Conservation (phyloP, 2,329 filamentous ascomycete species). For the Xylaria sp. region DNA sequence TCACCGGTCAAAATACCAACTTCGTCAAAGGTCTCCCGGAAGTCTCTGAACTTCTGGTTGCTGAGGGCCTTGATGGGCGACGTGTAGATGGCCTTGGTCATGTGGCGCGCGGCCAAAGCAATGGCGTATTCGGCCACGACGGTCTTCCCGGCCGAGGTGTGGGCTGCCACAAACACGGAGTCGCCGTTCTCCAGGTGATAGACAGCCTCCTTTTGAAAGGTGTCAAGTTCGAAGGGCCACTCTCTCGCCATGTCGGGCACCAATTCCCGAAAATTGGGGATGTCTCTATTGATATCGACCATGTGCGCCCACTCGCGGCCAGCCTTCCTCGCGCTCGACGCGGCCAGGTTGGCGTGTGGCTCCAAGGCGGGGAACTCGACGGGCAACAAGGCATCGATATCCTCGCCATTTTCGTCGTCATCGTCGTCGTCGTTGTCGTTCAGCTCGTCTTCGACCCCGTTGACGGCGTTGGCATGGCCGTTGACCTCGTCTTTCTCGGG, state of each 20-base stretch:
- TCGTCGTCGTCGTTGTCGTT: constrained; percentile 54
- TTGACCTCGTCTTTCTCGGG: constrained; percentile 41
- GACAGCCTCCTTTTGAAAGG: constrained; percentile 97
- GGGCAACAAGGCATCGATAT: constrained; percentile 85
- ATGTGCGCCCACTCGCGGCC: constrained; percentile 97
- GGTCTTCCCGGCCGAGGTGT: constrained; percentile 97
- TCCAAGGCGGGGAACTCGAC: constrained; percentile 93
- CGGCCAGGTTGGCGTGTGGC: constrained; percentile 76
- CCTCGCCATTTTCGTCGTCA: constrained; percentile 58
- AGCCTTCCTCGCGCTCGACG: constrained; percentile 73
- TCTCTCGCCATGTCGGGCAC: constrained; percentile 95
- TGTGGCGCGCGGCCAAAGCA: constrained; percentile 93
- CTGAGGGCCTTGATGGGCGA: constrained; percentile 98
- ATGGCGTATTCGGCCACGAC: constrained; percentile 99
- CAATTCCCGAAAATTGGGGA: constrained; percentile 90
- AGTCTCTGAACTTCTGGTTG: constrained; percentile 98
- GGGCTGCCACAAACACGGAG: constrained; percentile 96
- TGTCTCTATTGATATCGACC: constrained; percentile 92
- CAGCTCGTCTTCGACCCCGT: constrained; percentile 31
- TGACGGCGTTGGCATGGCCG: constrained; percentile 31
- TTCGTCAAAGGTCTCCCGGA: constrained; percentile 87
- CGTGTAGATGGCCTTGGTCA: constrained; percentile 99
- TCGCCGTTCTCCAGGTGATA: constrained; percentile 97
- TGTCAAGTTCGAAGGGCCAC: constrained; percentile 97
- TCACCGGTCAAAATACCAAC: constrained; percentile 97